phyloP scores from a whole-genome alignment of 345 rosid genomes.

The Moringa oleifera region DNA sequence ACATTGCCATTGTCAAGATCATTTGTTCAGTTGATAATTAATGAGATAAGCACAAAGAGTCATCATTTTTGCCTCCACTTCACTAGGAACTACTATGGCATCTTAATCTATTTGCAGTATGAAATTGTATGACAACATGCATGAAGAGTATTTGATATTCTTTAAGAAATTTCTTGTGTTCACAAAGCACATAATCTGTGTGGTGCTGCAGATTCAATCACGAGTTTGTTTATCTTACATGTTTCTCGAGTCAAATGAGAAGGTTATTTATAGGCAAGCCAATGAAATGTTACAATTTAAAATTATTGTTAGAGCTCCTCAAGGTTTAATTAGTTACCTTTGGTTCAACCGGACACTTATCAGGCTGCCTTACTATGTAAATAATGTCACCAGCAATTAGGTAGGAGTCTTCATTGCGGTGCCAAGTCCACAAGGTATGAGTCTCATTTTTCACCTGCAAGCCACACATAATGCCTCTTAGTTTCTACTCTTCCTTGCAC shows the following conservation, averaged over 20 bases:
- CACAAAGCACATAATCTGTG: no score
- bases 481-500: no score
- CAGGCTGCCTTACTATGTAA: conserved; percentile 70
- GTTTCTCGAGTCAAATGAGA: conserved; percentile 2
- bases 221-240: not conserved
- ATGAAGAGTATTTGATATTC: no score
- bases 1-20: no score
- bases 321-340: conserved; percentile 18
- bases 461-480: not conserved
- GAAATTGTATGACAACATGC: no score
- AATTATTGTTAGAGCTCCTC: not conserved
- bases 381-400: conserved; percentile 41
- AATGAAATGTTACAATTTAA: not conserved
- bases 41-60: no score
- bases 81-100: no score
- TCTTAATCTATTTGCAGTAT: no score
- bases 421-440: conserved; percentile 89
- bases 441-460: conserved; percentile 75
- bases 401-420: conserved; percentile 58
- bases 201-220: not conserved
- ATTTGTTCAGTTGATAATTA: no score
- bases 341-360: conserved; percentile 30
- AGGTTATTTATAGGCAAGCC: not conserved
- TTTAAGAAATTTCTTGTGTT: no score
- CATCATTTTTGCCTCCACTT: no score